Conservation (phyloP, 495 filamentous ascomycete genomes). For the Penicillium macrosclerotiorum region DNA sequence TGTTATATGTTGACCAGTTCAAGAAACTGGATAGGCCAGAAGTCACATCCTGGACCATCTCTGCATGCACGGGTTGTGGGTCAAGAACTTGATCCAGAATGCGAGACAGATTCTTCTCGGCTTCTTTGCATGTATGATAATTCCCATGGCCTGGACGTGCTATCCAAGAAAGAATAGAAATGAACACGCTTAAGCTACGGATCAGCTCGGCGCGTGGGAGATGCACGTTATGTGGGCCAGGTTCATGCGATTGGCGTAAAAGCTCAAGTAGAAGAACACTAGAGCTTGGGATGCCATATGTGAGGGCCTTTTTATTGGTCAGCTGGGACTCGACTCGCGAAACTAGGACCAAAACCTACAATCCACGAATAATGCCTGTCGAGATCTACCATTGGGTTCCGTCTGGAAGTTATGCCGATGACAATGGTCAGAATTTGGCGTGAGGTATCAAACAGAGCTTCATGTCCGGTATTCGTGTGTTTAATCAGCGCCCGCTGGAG, state of each 20-base stretch:
- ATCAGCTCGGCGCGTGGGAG: conserved; percentile 59
- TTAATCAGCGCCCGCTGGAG: conserved; percentile 56
- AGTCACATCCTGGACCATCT: conserved; percentile 31
- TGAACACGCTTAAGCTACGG: conserved; percentile 62
- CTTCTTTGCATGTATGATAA: conserved; percentile 49
- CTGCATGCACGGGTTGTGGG: conserved; percentile 32
- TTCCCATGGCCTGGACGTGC: conserved; percentile 52
- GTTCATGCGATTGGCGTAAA: conserved; percentile 52
- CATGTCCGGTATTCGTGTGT: conserved; percentile 46
- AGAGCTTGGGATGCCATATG: conserved; percentile 55
- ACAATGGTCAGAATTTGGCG: conserved; percentile 49
- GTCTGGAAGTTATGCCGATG: conserved; percentile 43
- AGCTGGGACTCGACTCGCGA: conserved; percentile 4
- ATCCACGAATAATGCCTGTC: conserved; percentile 55
- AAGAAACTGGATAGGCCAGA: conserved; percentile 36
- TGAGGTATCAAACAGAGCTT: conserved; percentile 52
- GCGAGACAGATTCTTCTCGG: conserved; percentile 42
- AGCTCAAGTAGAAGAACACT: conserved; percentile 63
- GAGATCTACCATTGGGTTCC: conserved; percentile 48
- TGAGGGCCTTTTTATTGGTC: conserved; percentile 41
- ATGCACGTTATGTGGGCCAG: conserved; percentile 29
- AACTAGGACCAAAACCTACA: conserved; percentile 35
- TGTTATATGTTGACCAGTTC: conserved; percentile 39
- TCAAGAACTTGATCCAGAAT: conserved; percentile 44
- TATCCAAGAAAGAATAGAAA: conserved; percentile 57